Evolutionary conservation across 345 rosid genomes (phyloP).

Genomic region (Clarkia xantiana): DNA sequence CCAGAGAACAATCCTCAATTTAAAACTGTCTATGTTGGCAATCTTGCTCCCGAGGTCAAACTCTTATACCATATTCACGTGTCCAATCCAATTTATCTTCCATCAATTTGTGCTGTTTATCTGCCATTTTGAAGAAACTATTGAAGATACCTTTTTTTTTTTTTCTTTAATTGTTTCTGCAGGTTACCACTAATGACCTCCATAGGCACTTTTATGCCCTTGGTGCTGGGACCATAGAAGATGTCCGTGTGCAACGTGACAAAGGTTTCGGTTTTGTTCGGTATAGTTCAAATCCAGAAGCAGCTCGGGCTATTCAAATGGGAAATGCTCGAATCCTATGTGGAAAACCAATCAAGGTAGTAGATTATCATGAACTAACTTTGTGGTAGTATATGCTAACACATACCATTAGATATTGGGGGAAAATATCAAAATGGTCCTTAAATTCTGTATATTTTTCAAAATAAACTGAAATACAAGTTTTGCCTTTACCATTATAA

Average conservation of each 20-base stretch:
- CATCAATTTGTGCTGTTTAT: neutral
- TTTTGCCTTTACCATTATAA: too few relatives aligned
- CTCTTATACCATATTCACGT: neutral
- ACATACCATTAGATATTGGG: too few relatives aligned
- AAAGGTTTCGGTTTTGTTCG: constrained; percentile 94
- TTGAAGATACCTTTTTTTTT: neutral
- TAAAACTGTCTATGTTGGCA: constrained; percentile 55
- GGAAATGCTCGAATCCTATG: constrained; percentile 60
- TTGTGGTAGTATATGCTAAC: too few relatives aligned
- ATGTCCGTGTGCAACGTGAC: constrained; percentile 78
- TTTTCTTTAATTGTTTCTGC: constrained; percentile 6
- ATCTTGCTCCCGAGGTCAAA: constrained; percentile 53
- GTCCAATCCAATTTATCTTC: neutral
- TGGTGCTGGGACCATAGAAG: constrained; percentile 77
- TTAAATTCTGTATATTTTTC: too few relatives aligned
- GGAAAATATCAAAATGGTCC: neutral
- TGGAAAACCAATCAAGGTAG: constrained; percentile 77
- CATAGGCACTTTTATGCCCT: constrained; percentile 65
- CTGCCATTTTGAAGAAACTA: too few relatives aligned
- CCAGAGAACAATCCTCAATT: constrained; percentile 63
- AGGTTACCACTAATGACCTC: constrained; percentile 64
- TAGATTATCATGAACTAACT: neutral
- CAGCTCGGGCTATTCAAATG: constrained; percentile 80
- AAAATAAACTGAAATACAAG: too few relatives aligned
- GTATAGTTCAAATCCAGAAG: constrained; percentile 60